A percentile compares a stretch with the other conserved stretches of the same genome.
Evolutionary conservation across 2,329 filamentous ascomycete species (phyloP).

Genomic region (Colletotrichum sp.): DNA sequence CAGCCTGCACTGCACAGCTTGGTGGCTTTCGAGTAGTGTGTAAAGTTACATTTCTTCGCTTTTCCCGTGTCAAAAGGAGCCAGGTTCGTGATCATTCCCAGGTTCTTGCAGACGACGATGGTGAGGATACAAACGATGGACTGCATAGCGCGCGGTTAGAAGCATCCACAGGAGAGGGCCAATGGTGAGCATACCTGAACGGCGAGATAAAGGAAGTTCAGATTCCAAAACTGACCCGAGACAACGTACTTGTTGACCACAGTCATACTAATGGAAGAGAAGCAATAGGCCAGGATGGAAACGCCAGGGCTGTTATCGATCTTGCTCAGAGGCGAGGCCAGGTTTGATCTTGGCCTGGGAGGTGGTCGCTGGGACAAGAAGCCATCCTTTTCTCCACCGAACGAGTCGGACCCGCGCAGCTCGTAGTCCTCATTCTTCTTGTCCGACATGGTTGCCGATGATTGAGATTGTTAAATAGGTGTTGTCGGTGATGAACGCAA

Average conservation of each 20-base stretch:
- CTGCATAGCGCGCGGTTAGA: constrained; percentile 50
- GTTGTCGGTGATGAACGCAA: constrained; percentile 23
- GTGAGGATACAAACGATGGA: constrained; percentile 87
- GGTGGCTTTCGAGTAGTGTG: background rate
- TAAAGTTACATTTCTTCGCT: constrained; percentile 82
- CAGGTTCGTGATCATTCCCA: constrained; percentile 82
- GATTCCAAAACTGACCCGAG: constrained; percentile 88
- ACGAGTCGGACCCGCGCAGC: constrained; percentile 71
- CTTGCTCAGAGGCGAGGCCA: constrained; percentile 43
- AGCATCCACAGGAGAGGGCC: background rate
- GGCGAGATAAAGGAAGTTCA: constrained; percentile 93
- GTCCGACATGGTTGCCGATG: constrained; percentile 72
- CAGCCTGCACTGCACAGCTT: constrained; percentile 12
- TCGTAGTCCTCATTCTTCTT: constrained; percentile 87
- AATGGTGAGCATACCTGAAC: constrained; percentile 74
- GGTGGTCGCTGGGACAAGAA: constrained; percentile 52
- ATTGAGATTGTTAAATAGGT: constrained; percentile 25
- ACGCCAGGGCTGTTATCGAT: constrained; percentile 78
- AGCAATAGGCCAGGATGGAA: constrained; percentile 89
- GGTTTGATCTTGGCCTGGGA: constrained; percentile 29
- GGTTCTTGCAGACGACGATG: constrained; percentile 82
- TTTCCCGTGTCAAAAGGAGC: constrained; percentile 85
- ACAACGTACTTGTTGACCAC: constrained; percentile 99
- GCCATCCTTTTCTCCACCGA: constrained; percentile 55
- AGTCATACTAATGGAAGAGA: constrained; percentile 98